Conservation (phyloP, 495 filamentous ascomycete species). For the Penicillium bovifimosum region DNA sequence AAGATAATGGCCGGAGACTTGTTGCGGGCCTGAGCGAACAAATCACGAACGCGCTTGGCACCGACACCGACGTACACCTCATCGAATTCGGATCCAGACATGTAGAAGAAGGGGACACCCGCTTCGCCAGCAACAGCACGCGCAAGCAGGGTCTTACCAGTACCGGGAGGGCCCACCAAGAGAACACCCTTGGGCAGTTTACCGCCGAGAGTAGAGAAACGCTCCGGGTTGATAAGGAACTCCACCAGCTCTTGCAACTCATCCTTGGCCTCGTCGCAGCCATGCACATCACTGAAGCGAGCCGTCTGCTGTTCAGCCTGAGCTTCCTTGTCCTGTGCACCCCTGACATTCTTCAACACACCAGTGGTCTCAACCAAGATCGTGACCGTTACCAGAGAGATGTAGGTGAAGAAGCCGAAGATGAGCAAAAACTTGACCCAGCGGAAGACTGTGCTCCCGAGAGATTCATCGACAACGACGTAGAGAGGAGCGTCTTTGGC, state of each 20-base stretch:
- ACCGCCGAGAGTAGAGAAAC: slow-evolving; percentile 85
- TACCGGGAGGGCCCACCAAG: slow-evolving; percentile 91
- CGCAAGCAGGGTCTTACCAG: slow-evolving; percentile 95
- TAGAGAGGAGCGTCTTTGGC: slow-evolving; percentile 77
- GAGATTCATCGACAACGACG: slow-evolving; percentile 91
- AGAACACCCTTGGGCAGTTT: slow-evolving; percentile 96
- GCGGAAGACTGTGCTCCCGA: slow-evolving; percentile 71
- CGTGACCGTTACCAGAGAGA: slow-evolving; percentile 67
- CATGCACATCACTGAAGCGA: slow-evolving; percentile 91
- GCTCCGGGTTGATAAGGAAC: slow-evolving; percentile 86
- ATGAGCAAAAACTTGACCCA: slow-evolving; percentile 82
- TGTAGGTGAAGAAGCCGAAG: slow-evolving; percentile 70
- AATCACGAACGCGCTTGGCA: slow-evolving; percentile 92
- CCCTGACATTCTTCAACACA: slow-evolving; percentile 70
- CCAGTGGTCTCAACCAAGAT: slow-evolving; percentile 74
- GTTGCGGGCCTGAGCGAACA: slow-evolving; percentile 80
- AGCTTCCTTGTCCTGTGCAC: slow-evolving; percentile 68
- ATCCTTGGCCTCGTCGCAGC: slow-evolving; percentile 97
- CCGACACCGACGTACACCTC: slow-evolving; percentile 98
- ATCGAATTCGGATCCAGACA: slow-evolving; percentile 98
- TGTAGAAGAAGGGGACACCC: slow-evolving; percentile 98
- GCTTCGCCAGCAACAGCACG: slow-evolving; percentile 95
- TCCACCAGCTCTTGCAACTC: slow-evolving; percentile 96
- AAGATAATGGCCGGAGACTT: slow-evolving; percentile 97
- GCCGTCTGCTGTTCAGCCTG: slow-evolving; percentile 85